phyloP scores from a whole-genome alignment of 2,329 filamentous ascomycete species.

The Arthrobotrys pseudoclavata region DNA sequence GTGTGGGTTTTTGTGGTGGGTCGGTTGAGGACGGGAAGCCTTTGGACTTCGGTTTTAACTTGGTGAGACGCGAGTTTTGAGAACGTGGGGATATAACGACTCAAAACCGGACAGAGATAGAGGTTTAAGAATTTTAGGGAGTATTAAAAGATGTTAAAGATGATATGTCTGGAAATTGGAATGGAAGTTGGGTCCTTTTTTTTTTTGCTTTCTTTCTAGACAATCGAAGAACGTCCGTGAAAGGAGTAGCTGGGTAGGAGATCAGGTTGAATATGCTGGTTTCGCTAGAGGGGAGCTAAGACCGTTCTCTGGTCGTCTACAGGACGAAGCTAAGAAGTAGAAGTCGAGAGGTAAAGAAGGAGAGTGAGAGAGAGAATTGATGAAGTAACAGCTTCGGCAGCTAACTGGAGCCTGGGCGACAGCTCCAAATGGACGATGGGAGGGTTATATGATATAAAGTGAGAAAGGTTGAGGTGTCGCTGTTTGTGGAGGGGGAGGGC shows the following conservation, averaged over 20 bases:
- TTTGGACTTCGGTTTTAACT: conserved; percentile 7
- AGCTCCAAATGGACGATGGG: conserved; percentile 33
- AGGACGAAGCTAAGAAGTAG: conserved; percentile 29
- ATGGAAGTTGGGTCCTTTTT: neutral
- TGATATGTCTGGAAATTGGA: neutral
- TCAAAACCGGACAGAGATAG: neutral
- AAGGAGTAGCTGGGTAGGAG: conserved; percentile 27
- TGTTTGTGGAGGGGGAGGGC: conserved; percentile 31
- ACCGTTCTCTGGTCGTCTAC: conserved; percentile 32
- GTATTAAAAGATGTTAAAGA: conserved; percentile 5
- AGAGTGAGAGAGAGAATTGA: conserved; percentile 51
- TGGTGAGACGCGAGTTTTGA: conserved; percentile 11
- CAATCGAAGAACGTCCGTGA: conserved; percentile 40
- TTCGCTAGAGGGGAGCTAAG: conserved; percentile 42
- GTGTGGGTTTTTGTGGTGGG: conserved; percentile 15
- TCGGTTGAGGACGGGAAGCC: conserved; percentile 39
- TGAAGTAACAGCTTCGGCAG: conserved; percentile 25
- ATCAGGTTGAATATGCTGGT: conserved; percentile 19
- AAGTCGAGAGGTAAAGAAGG: conserved; percentile 16
- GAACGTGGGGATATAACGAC: conserved; percentile 18
- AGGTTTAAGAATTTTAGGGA: neutral
- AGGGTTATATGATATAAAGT: neutral
- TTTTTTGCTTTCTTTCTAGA: neutral
- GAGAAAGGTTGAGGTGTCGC: conserved; percentile 38
- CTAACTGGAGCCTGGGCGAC: conserved; percentile 18